phyloP scores from a whole-genome alignment of 345 rosid species.

The Clarkia xantiana region DNA sequence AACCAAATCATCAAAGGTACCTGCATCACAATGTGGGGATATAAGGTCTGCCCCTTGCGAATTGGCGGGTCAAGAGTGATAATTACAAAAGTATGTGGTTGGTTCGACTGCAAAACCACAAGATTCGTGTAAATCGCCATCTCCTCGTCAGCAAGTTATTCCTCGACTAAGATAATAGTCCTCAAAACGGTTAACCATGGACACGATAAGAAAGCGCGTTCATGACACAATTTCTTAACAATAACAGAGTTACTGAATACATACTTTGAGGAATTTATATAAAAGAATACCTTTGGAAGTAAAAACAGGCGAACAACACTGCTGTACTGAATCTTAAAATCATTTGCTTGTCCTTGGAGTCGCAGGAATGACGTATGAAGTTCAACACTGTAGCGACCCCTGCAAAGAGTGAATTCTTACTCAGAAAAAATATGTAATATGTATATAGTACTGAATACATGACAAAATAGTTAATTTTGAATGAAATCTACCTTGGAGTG shows the following conservation, averaged over 20 bases:
- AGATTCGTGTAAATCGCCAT: too few species aligned
- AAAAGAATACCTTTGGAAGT: constrained; percentile 66
- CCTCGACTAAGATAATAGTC: too few species aligned
- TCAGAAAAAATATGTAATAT: too few species aligned
- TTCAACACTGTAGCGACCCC: constrained; percentile 98
- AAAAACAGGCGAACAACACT: constrained; percentile 92
- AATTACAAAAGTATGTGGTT: constrained; percentile 88
- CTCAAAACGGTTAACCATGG: not conserved
- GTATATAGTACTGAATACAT: too few species aligned
- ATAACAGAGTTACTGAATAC: too few species aligned
- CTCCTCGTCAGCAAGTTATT: too few species aligned
- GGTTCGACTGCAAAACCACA: constrained; percentile 54
- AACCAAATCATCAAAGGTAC: constrained; percentile 17
- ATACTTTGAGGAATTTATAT: not conserved
- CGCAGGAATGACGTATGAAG: constrained; percentile 87
- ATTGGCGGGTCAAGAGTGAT: constrained; percentile 96
- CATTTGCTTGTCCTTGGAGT: constrained; percentile 94
- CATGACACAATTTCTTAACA: too few species aligned
- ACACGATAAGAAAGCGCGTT: not conserved
- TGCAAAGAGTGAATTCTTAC: constrained; percentile 12
- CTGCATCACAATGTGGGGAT: constrained; percentile 92
- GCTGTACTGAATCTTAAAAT: constrained; percentile 96
- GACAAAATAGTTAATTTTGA: not conserved
- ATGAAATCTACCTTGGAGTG: constrained; percentile 59
- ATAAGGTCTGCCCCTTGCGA: constrained; percentile 92